A percentile compares a stretch with the other conserved stretches of the same genome.
phyloP scores from a whole-genome alignment of 1,284 basidiomycete species.

The Moesziomyces sp. region DNA sequence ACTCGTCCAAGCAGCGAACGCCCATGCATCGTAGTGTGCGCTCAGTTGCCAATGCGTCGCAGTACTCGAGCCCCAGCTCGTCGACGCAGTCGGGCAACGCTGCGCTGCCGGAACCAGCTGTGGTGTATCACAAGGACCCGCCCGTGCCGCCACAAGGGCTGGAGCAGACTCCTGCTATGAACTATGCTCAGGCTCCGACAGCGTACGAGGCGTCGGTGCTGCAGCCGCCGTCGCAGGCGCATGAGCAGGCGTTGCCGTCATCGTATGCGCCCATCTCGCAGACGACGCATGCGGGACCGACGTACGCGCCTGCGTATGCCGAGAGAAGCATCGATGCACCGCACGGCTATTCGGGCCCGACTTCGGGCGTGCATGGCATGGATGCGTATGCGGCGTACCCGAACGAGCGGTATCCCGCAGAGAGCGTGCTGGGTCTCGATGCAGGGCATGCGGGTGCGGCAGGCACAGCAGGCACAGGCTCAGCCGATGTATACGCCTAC shows the following conservation, averaged over 20 bases:
- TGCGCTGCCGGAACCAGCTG: slow-evolving; percentile 1
- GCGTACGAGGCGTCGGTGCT: neutral
- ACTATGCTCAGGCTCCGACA: neutral
- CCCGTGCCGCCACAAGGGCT: neutral
- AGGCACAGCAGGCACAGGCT: neutral
- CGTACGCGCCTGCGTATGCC: slow-evolving; percentile 2
- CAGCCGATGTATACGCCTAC: neutral
- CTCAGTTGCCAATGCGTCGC: slow-evolving; percentile 3
- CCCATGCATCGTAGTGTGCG: slow-evolving; percentile 4
- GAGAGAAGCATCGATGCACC: slow-evolving; percentile 1
- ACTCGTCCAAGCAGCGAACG: slow-evolving; percentile 4
- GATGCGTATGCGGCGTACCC: slow-evolving; percentile 2
- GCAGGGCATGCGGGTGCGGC: neutral
- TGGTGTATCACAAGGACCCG: neutral
- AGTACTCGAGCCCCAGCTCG: slow-evolving; percentile 11
- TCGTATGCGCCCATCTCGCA: neutral
- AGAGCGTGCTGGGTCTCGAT: neutral
- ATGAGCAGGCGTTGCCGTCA: slow-evolving; percentile 5
- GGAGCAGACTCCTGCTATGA: neutral
- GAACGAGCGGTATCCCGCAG: neutral
- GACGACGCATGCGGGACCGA: neutral
- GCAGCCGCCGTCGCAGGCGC: neutral
- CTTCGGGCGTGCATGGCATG: neutral
- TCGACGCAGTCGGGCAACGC: slow-evolving; percentile 7
- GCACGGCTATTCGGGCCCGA: neutral